These are phyloP conservation scores for Phylloporus rhodoxanthus DNA, from an alignment of 768 basidiomycete species.

Conservation along the genomic window DNA sequence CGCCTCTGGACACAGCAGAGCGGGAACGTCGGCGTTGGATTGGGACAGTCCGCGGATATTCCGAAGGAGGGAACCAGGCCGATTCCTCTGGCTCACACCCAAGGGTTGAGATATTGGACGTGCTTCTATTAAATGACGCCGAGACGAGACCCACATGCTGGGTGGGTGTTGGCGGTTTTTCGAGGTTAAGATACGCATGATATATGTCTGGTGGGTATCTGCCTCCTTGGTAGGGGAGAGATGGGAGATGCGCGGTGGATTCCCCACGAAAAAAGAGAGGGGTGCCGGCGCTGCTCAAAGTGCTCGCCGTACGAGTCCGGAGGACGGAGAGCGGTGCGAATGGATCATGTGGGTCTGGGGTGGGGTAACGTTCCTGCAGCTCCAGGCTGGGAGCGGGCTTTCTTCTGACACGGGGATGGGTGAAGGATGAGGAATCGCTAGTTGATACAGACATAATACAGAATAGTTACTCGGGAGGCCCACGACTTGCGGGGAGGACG, in stretches of 20 bases:
- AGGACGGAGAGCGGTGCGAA: constrained; percentile 65
- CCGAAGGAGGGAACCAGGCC: constrained; percentile 7
- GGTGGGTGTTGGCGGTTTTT: constrained; percentile 10
- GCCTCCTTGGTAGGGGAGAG: constrained; percentile 28
- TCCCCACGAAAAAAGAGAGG: constrained; percentile 29
- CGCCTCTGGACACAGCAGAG: constrained; percentile 30
- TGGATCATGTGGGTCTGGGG: constrained; percentile 63
- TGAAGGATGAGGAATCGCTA: constrained; percentile 17
- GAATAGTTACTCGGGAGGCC: constrained; percentile 13
- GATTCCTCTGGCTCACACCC: constrained; percentile 11
- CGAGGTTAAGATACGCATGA: constrained; percentile 18
- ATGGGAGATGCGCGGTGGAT: constrained; percentile 28
- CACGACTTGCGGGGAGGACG: constrained; percentile 11
- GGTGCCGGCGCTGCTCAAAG: constrained; percentile 27
- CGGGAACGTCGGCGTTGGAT: constrained; percentile 32
- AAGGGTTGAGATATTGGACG: constrained; percentile 13
- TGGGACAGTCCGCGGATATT: constrained; percentile 12
- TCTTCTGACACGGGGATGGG: constrained; percentile 34
- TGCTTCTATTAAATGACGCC: constrained; percentile 21
- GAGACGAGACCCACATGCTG: constrained; percentile 10
- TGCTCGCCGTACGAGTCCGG: constrained; percentile 49
- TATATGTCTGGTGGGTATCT: constrained; percentile 32
- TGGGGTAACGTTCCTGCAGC: constrained; percentile 51
- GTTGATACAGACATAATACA: constrained; percentile 30
- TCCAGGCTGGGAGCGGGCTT: constrained; percentile 55